Evolutionary conservation across 1,284 basidiomycete genomes (phyloP).

Genomic region (Papiliotrema laurentii): DNA sequence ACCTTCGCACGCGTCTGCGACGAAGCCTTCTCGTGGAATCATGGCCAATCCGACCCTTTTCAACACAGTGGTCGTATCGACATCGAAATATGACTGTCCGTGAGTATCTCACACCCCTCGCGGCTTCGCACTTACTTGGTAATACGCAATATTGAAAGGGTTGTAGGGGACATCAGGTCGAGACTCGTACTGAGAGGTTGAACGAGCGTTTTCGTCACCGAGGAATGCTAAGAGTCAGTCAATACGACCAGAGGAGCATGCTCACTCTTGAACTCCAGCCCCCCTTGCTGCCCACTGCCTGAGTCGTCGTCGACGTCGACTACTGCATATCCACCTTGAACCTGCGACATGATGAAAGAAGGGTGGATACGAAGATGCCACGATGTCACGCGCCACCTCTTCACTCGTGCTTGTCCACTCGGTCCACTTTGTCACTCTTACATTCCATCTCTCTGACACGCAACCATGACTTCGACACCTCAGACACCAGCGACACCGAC

Average conservation of each 20-base stretch:
- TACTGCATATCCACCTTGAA: slow-evolving; percentile 41
- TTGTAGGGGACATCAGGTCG: slow-evolving; percentile 35
- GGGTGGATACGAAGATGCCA: background rate
- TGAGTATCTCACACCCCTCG: background rate
- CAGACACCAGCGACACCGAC: slow-evolving; percentile 8
- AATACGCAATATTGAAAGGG: slow-evolving; percentile 49
- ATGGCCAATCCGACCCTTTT: slow-evolving; percentile 48
- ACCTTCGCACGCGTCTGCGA: slow-evolving; percentile 48
- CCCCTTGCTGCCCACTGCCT: slow-evolving; percentile 10
- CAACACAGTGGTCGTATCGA: slow-evolving; percentile 48
- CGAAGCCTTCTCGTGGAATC: slow-evolving; percentile 49
- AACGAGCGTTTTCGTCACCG: background rate
- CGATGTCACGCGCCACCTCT: too few relatives aligned
- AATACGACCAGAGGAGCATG: background rate
- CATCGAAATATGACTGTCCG: slow-evolving; percentile 49
- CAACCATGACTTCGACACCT: slow-evolving; percentile 7
- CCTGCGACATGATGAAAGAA: slow-evolving; percentile 17
- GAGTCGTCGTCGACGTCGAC: slow-evolving; percentile 47
- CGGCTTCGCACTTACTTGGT: slow-evolving; percentile 43
- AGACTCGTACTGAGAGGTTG: background rate
- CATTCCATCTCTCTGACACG: background rate
- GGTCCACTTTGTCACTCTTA: too few relatives aligned
- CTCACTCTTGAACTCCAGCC: slow-evolving; percentile 47
- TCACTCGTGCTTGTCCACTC: too few relatives aligned
- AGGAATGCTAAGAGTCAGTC: background rate